Evolutionary conservation across 805 yeast species (phyloP).

Genomic region (Nakazawaea populi): DNA sequence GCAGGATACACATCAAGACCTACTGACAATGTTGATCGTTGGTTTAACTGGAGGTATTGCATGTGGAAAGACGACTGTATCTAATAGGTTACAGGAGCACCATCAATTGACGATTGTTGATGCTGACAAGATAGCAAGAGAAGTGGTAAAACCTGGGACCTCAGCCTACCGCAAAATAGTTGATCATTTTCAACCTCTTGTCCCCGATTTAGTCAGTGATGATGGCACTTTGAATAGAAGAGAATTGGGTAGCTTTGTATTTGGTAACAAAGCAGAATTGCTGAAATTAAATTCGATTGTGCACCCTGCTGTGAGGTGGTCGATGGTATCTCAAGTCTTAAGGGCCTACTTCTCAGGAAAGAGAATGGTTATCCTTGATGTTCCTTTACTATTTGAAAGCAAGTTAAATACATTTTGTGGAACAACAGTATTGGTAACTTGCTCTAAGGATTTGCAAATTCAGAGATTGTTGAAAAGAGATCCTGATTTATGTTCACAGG

Average conservation of each 20-base stretch:
- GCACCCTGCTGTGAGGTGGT: conserved; percentile 80
- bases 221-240: conserved; percentile 60
- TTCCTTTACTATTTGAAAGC: conserved; percentile 85
- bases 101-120: conserved; percentile 63
- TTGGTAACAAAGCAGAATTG: conserved; percentile 58
- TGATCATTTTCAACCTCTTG: conserved; percentile 45
- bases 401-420: conserved; percentile 71
- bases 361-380: conserved; percentile 70
- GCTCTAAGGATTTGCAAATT: conserved; percentile 52
- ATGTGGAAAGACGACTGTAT: conserved; percentile 93
- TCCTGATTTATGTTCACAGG: conserved; percentile 55
- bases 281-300: conserved; percentile 63
- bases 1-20: background rate
- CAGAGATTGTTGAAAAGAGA: conserved; percentile 63
- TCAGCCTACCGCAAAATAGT: conserved; percentile 66
- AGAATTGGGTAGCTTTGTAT: conserved; percentile 73
- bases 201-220: conserved; percentile 42
- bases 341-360: conserved; percentile 53
- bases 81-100: conserved; percentile 45
- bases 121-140: conserved; percentile 85
- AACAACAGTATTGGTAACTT: conserved; percentile 57
- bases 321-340: conserved; percentile 53
- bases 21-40: conserved; percentile 61
- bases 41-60: conserved; percentile 99
- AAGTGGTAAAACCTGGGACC: conserved; percentile 78